Percentiles rank a stretch among this genome's conserved stretches.
Conservation (phyloP, 2,329 filamentous ascomycete species). For the Aspergillus fumigatus region DNA sequence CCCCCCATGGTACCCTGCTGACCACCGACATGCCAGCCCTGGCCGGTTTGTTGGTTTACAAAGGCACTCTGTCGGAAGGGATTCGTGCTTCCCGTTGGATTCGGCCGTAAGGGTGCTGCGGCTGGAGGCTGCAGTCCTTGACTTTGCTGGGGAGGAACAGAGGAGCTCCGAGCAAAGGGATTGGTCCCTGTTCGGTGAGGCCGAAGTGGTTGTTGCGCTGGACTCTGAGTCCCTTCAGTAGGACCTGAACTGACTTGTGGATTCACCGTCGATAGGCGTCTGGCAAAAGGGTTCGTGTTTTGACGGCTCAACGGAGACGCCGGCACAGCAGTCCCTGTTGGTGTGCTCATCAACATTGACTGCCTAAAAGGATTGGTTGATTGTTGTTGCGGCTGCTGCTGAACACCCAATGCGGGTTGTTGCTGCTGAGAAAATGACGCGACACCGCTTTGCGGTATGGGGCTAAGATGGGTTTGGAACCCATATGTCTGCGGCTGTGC, state of each 20-base stretch:
- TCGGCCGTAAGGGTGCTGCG: conserved; percentile 57
- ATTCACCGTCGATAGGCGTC: conserved; percentile 43
- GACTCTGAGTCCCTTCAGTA: conserved; percentile 18
- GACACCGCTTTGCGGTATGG: conserved; percentile 49
- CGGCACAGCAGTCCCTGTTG: conserved; percentile 49
- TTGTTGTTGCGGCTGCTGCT: conserved; percentile 40
- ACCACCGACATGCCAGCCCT: conserved; percentile 75
- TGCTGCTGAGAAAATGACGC: conserved; percentile 44
- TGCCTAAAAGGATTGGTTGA: conserved; percentile 91
- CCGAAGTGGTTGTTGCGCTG: conserved; percentile 34
- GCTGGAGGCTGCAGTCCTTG: conserved; percentile 32
- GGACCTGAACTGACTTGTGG: conserved; percentile 25
- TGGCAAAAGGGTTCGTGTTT: conserved; percentile 84
- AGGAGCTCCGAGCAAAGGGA: conserved; percentile 59
- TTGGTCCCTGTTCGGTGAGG: conserved; percentile 65
- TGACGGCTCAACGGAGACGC: conserved; percentile 52
- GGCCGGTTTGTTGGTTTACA: conserved; percentile 80
- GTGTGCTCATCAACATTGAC: conserved; percentile 64
- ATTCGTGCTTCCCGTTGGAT: conserved; percentile 85
- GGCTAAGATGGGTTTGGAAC: conserved; percentile 38
- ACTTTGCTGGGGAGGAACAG: conserved; percentile 37
- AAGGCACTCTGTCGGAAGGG: conserved; percentile 90
- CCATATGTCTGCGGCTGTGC: conserved; percentile 59
- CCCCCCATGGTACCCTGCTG: conserved; percentile 75
- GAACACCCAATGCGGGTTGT: conserved; percentile 20